phyloP scores from a whole-genome alignment of 2,329 filamentous ascomycete species.

The Diaporthe citri region DNA sequence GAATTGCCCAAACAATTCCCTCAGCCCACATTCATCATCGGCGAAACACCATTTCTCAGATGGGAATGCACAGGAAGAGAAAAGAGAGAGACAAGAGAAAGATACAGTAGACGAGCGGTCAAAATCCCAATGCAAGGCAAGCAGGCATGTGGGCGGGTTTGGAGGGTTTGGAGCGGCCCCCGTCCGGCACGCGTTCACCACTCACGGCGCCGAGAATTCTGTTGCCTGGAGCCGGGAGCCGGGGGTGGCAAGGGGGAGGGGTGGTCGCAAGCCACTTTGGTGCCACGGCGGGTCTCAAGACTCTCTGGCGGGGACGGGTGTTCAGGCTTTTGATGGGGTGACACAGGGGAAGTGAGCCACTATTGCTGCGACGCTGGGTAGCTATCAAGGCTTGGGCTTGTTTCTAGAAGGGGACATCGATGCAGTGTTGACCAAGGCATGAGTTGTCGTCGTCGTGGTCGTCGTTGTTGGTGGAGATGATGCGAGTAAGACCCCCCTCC shows the following conservation, averaged over 20 bases:
- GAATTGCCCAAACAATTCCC: background rate
- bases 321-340: background rate
- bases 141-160: conserved; percentile 19
- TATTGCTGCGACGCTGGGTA: background rate
- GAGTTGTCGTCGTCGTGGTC: conserved; percentile 1
- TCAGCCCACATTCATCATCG: background rate
- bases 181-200: background rate
- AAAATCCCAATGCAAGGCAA: background rate
- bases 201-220: conserved; percentile 32
- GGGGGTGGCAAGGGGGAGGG: background rate
- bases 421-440: background rate
- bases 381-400: background rate
- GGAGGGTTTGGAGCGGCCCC: background rate
- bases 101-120: background rate
- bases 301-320: background rate
- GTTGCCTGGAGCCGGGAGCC: conserved; percentile 33
- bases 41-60: background rate
- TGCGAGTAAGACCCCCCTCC: conserved; percentile 7
- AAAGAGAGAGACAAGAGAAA: background rate
- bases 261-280: conserved; percentile 19
- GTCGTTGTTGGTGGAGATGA: background rate
- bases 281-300: conserved; percentile 27
- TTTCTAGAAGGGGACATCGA: background rate
- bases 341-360: background rate
- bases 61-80: background rate